A percentile compares a stretch with the other conserved stretches of the same genome.
These are phyloP conservation scores for Yamadazyma siamensis DNA, from an alignment of 1,139 yeast genomes.

Conservation along the genomic window DNA sequence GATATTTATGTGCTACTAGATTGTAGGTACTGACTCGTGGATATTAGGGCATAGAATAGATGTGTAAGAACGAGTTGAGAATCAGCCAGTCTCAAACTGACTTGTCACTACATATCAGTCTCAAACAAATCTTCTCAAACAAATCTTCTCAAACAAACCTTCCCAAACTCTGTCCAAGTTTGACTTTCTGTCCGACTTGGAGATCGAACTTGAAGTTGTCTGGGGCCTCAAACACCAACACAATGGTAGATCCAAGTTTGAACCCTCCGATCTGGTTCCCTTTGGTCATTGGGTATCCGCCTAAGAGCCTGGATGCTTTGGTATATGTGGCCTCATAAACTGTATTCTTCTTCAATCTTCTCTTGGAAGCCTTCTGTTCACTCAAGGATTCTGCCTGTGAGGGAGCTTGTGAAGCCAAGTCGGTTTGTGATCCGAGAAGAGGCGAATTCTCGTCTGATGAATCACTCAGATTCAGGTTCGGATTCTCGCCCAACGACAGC, in stretches of 20 bases:
- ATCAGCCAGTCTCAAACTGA: no score
- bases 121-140: no score
- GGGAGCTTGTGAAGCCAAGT: conserved; percentile 1
- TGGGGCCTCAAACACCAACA: conserved; percentile 95
- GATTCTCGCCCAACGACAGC: no score
- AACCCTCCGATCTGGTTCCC: conserved; percentile 99
- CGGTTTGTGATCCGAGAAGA: conserved; percentile 16
- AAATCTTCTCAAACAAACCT: no score
- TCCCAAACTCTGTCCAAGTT: conserved; percentile 85
- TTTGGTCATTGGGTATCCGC: conserved; percentile 84
- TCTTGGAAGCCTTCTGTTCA: conserved; percentile 14
- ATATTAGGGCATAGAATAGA: no score
- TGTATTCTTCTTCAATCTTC: conserved; percentile 62
- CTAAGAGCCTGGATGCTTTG: conserved; percentile 72
- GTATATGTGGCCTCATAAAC: conserved; percentile 94
- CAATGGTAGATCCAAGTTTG: conserved; percentile 93
- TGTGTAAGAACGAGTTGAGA: no score
- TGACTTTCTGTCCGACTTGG: conserved; percentile 69
- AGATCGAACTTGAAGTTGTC: conserved; percentile 67
- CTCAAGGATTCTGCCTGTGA: neutral
- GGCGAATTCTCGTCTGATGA: conserved; percentile 31
- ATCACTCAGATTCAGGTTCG: no score
- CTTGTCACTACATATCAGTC: no score
- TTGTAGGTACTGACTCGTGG: no score
- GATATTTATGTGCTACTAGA: no score